Conservation (phyloP, 2,329 filamentous ascomycete species). For the Pyricularia sp. region DNA sequence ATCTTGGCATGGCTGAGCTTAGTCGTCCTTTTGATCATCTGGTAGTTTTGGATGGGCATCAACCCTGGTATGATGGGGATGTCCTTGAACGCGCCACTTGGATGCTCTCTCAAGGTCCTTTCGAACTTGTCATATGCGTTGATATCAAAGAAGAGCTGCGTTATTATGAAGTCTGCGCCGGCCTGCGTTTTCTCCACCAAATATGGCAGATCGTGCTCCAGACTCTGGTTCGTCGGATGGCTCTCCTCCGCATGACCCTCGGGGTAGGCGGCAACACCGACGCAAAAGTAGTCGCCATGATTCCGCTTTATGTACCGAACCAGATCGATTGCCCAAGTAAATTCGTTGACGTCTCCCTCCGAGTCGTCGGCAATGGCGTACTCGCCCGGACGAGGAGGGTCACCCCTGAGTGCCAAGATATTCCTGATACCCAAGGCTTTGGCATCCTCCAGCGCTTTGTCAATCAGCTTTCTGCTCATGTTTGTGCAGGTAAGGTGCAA, state of each 20-base stretch:
- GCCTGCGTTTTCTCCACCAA: constrained; percentile 83
- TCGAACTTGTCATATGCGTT: constrained; percentile 75
- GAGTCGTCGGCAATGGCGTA: constrained; percentile 54
- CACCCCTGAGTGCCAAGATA: constrained; percentile 81
- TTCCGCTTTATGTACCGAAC: constrained; percentile 77
- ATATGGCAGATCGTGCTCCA: constrained; percentile 75
- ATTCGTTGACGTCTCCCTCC: constrained; percentile 50
- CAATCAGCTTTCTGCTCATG: constrained; percentile 77
- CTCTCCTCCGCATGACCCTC: constrained; percentile 90
- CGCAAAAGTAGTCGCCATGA: constrained; percentile 89
- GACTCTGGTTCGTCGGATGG: constrained; percentile 55
- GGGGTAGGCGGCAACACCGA: constrained; percentile 88
- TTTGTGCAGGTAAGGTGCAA: constrained; percentile 96
- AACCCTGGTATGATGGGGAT: constrained; percentile 87
- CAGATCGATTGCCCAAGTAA: constrained; percentile 78
- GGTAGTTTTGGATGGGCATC: constrained; percentile 96
- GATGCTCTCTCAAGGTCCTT: constrained; percentile 59
- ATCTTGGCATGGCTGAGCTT: constrained; percentile 86
- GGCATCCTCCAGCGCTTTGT: constrained; percentile 80
- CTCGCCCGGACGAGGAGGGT: constrained; percentile 80
- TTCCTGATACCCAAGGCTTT: constrained; percentile 86
- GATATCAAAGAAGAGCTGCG: constrained; percentile 89
- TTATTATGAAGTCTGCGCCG: constrained; percentile 97
- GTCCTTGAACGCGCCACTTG: constrained; percentile 71
- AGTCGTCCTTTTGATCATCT: constrained; percentile 85